Evolutionary conservation across 2,329 filamentous ascomycete species (phyloP).

Genomic region (Annulohypoxylon truncatum): DNA sequence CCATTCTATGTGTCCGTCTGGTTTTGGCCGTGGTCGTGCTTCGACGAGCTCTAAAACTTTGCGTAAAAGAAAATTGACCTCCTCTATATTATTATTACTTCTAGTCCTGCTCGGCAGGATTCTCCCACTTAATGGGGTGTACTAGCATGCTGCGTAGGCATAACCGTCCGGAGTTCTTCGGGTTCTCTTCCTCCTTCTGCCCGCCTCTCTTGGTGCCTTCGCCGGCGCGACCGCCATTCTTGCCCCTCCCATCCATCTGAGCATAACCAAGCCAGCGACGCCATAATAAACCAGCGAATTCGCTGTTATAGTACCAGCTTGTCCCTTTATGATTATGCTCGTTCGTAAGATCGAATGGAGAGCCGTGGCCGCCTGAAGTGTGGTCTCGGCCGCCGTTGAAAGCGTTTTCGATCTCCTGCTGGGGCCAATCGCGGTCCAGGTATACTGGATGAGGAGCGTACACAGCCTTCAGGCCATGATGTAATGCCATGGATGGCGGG

Average conservation of each 20-base stretch:
- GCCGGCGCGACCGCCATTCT: constrained; percentile 61
- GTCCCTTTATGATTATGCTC: constrained; percentile 87
- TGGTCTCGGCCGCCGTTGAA: constrained; percentile 83
- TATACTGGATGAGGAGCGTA: constrained; percentile 86
- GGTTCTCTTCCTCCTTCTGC: constrained; percentile 60
- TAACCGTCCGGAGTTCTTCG: constrained; percentile 70
- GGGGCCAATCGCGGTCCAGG: constrained; percentile 79
- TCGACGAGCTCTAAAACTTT: constrained; percentile 25
- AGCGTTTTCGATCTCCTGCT: constrained; percentile 74
- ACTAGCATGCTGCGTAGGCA: constrained; percentile 83
- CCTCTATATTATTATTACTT: constrained; percentile 32
- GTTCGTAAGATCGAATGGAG: constrained; percentile 74
- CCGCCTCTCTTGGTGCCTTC: constrained; percentile 63
- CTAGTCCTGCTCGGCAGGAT: constrained; percentile 57
- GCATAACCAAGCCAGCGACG: constrained; percentile 77
- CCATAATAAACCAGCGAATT: constrained; percentile 82
- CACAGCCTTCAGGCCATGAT: constrained; percentile 82
- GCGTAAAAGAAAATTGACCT: constrained; percentile 36
- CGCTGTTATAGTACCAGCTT: constrained; percentile 86
- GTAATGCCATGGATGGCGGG: constrained; percentile 75
- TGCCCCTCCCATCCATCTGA: constrained; percentile 63
- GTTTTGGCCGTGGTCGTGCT: constrained; percentile 20
- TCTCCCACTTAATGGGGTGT: constrained; percentile 81
- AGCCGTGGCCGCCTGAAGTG: constrained; percentile 72
- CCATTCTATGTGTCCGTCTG: constrained; percentile 38